These are phyloP conservation scores for Fusarium globosum DNA, from an alignment of 2,329 filamentous ascomycete genomes.

Conservation along the genomic window DNA sequence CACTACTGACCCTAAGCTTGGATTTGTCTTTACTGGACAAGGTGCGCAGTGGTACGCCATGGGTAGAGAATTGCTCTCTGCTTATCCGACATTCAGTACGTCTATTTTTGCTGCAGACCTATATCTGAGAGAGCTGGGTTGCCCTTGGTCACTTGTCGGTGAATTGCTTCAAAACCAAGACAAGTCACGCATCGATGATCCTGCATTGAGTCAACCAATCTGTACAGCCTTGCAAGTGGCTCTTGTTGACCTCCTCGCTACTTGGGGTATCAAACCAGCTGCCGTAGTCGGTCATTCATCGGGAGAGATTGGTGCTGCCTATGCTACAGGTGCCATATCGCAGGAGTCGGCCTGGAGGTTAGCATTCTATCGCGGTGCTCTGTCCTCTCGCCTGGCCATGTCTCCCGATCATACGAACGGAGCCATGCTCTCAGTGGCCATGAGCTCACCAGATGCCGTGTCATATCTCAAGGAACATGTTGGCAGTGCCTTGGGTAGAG, in stretches of 20 bases:
- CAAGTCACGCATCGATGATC: slow-evolving; percentile 39
- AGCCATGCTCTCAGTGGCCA: slow-evolving; percentile 50
- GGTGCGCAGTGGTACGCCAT: slow-evolving; percentile 26
- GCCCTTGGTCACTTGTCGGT: slow-evolving; percentile 1
- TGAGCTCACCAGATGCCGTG: slow-evolving; percentile 38
- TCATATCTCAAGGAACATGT: slow-evolving; percentile 23
- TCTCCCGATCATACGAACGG: slow-evolving; percentile 20
- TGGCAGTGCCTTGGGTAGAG: slow-evolving; percentile 1
- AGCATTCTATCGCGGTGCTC: slow-evolving; percentile 51
- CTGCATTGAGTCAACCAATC: slow-evolving; percentile 61
- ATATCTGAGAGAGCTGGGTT: background rate
- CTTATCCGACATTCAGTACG: background rate
- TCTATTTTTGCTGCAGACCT: slow-evolving; percentile 3
- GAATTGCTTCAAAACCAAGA: background rate
- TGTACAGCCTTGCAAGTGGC: slow-evolving; percentile 66
- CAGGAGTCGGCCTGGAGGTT: slow-evolving; percentile 47
- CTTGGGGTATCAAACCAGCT: slow-evolving; percentile 44
- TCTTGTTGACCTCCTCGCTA: slow-evolving; percentile 51
- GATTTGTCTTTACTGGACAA: slow-evolving; percentile 30
- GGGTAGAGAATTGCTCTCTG: slow-evolving; percentile 13
- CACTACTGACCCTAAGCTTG: background rate
- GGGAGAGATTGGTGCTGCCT: slow-evolving; percentile 56
- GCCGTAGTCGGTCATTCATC: slow-evolving; percentile 53
- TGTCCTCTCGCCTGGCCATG: background rate
- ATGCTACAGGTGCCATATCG: slow-evolving; percentile 47